phyloP scores from a whole-genome alignment of 192 early-diverging fungal species.

The Backusella tuberculispora region DNA sequence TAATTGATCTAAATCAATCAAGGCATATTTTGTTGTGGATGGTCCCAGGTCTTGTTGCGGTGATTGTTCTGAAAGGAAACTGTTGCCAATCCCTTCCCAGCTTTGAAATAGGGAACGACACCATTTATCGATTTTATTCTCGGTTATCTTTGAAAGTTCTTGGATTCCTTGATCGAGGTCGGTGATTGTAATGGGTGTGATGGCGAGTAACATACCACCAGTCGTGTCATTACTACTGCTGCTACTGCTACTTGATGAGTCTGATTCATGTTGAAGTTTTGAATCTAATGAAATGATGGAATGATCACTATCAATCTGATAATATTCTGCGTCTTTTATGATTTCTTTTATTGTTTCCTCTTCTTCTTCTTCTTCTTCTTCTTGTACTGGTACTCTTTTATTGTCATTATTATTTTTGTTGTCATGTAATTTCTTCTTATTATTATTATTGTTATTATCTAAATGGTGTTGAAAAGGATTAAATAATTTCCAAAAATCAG shows the following conservation, averaged over 20 bases:
- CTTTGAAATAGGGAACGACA: slow-evolving; percentile 25
- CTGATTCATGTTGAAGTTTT: background rate
- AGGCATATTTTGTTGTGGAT: background rate
- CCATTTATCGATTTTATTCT: slow-evolving; percentile 8
- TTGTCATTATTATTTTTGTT: too few species aligned
- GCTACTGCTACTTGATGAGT: background rate
- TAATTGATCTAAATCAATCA: slow-evolving; percentile 16
- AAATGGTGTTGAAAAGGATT: background rate
- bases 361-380: background rate
- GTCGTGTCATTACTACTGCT: background rate
- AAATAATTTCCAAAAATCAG: slow-evolving; percentile 24
- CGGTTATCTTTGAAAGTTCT: background rate
- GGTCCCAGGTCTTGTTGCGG: background rate
- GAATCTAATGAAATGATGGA: background rate
- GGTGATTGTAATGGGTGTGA: background rate
- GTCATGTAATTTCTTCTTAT: too few species aligned
- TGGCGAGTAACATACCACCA: slow-evolving; percentile 18
- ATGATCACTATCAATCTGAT: slow-evolving; percentile 22
- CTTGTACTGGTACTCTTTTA: background rate
- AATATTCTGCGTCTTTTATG: slow-evolving; percentile 6
- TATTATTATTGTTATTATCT: too few species aligned
- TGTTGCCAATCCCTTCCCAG: slow-evolving; percentile 29
- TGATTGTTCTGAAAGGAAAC: background rate
- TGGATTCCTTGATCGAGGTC: background rate
- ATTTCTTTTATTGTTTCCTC: background rate